A percentile compares a stretch with the other conserved stretches of the same genome.
These are phyloP conservation scores for Clavispora fructus DNA, from an alignment of 805 yeast species.

Conservation along the genomic window DNA sequence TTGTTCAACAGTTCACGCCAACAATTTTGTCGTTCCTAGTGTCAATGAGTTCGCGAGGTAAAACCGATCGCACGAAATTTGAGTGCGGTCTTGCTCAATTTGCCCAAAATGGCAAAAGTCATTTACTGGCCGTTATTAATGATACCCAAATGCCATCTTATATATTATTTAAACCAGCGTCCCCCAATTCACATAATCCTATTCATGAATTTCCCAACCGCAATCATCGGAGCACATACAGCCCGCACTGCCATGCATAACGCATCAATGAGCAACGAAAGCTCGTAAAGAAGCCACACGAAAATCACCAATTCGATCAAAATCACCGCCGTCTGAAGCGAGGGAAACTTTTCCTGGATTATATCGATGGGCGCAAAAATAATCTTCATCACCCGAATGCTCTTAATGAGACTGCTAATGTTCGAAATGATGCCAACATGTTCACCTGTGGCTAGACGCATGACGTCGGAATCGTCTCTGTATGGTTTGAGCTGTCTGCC, in stretches of 20 bases:
- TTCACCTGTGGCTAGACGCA: constrained; percentile 1
- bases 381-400: constrained; percentile 30
- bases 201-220: constrained; percentile 40
- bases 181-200: constrained; percentile 25
- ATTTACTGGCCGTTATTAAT: no score
- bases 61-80: no score
- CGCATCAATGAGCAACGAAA: constrained; percentile 38
- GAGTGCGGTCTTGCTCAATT: no score
- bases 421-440: constrained; percentile 15
- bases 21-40: no score
- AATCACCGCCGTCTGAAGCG: constrained; percentile 35
- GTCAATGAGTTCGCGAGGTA: no score
- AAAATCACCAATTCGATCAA: constrained; percentile 33
- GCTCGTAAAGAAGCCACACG: constrained; percentile 38
- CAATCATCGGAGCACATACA: constrained; percentile 43
- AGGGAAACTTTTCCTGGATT: constrained; percentile 32
- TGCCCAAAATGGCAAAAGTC: no score
- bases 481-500: neutral
- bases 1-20: no score
- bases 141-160: no score
- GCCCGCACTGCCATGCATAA: constrained; percentile 42
- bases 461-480: neutral
- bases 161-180: neutral
- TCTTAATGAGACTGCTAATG: constrained; percentile 28
- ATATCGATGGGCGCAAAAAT: constrained; percentile 38